Percentiles rank a stretch among this genome's conserved stretches.
Evolutionary conservation across 805 yeast species (phyloP).

Genomic region (Ogataea nitratoaversa): DNA sequence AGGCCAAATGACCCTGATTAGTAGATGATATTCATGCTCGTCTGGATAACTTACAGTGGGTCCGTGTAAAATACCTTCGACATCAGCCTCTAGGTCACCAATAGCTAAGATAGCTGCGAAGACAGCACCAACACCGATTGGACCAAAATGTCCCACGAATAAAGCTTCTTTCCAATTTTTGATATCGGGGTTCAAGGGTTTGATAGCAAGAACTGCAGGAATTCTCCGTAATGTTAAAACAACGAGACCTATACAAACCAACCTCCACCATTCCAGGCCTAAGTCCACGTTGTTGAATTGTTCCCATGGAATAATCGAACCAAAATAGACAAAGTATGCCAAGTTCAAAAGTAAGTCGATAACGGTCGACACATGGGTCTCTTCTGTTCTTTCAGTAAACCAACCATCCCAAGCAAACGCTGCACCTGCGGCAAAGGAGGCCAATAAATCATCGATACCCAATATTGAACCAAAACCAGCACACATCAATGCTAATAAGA

Average conservation of each 20-base stretch:
- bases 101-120: slow-evolving; percentile 33
- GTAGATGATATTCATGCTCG: slow-evolving; percentile 23
- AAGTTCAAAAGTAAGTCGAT: slow-evolving; percentile 62
- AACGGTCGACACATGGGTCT: slow-evolving; percentile 60
- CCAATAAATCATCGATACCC: slow-evolving; percentile 69
- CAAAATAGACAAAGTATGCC: slow-evolving; percentile 65
- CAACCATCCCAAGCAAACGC: slow-evolving; percentile 74
- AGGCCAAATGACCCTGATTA: slow-evolving; percentile 43
- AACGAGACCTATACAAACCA: slow-evolving; percentile 47
- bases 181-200: slow-evolving; percentile 57
- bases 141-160: slow-evolving; percentile 74
- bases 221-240: slow-evolving; percentile 48
- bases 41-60: slow-evolving; percentile 30
- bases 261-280: slow-evolving; percentile 51
- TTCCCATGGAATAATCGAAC: slow-evolving; percentile 69
- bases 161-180: slow-evolving; percentile 64
- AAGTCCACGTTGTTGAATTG: slow-evolving; percentile 43
- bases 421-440: slow-evolving; percentile 70
- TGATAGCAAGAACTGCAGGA: slow-evolving; percentile 52
- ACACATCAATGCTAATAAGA: slow-evolving; percentile 51
- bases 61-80: slow-evolving; percentile 33
- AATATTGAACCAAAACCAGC: slow-evolving; percentile 61
- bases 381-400: slow-evolving; percentile 54
- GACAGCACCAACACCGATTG: slow-evolving; percentile 52
- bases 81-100: slow-evolving; percentile 33